Evolutionary conservation across 169 alveolate genomes (phyloP).

Genomic region (Cystoisospora suis): DNA sequence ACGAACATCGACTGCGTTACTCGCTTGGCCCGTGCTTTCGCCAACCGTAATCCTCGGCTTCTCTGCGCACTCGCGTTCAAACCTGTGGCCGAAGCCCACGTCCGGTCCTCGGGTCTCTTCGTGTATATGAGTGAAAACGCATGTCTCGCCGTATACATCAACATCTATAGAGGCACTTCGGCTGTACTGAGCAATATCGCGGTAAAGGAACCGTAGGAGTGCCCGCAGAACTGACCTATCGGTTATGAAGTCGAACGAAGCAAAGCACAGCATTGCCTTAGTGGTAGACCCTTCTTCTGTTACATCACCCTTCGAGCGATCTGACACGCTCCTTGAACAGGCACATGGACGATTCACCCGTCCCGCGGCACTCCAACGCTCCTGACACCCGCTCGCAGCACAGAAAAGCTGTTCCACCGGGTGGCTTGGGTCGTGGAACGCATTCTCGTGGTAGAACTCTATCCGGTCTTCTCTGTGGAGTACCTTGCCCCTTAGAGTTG

Average conservation of each 20-base stretch:
- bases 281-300: too few relatives aligned
- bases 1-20: neutral
- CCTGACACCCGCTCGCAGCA: neutral
- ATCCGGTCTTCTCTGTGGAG: neutral
- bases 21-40: neutral
- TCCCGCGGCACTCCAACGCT: too few relatives aligned
- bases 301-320: too few relatives aligned
- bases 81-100: slow-evolving; percentile 19
- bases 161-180: neutral
- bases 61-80: neutral
- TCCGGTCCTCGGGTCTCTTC: neutral
- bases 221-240: neutral
- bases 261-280: too few relatives aligned
- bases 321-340: too few relatives aligned
- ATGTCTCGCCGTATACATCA: neutral
- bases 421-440: slow-evolving; percentile 14
- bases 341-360: too few relatives aligned
- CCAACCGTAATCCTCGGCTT: neutral
- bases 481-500: neutral
- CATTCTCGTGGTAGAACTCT: slow-evolving; percentile 14
- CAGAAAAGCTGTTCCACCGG: slow-evolving; percentile 17
- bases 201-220: neutral
- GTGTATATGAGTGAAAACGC: neutral
- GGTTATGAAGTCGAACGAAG: neutral
- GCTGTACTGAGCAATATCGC: neutral